Base-by-base conservation (phyloP, 108 stramenopile species). In the Nitzschia sp. region DNA sequence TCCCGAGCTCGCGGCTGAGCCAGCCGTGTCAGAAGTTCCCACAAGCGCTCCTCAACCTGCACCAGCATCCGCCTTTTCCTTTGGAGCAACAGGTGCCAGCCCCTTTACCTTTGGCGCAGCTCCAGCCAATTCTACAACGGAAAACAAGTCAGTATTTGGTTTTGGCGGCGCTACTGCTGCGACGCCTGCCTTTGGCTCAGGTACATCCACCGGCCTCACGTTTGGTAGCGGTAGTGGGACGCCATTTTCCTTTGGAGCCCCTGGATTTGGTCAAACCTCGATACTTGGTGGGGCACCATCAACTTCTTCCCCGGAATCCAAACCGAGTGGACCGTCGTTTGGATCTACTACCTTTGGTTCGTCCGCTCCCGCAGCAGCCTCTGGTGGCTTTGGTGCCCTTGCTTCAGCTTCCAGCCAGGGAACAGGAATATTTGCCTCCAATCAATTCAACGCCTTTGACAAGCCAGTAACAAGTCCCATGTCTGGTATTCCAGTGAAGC, bases 241-340 rank as follows among this genome's bases (percentile, higher is more conserved):
- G 35, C 1, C 54, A 11, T 72, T 67, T 62, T 36, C 71, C 5
- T 59, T 64, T 64, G 71, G 71, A 9, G 6, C 70, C 8, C 11
- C 77, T 23, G 55, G 75, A 4, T 66, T 73, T 46, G 81, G 78
- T 18, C 46, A 66, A 3, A 46, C 79, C 6, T 76, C 83, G 5
- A 19, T 64, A 42, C 74, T 86, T 21, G 80, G 82, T 71, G 76
- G 56, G 25, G 38, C 71, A 9, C 35, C 60, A 48, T 21, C 47
- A 4, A 61, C 23, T 35, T n/a, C n/a, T n/a, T n/a, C n/a, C n/a
- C n/a, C 32, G 17, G 6, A 47, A n/a, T 11, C 60, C 27, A 45
- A 17, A 47, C 34, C 66, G 6, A 53, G 45, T 13, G 49, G 30
- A 30, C 64, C 64, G 32, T 34, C 48, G 2, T 73, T 73, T 58